phyloP scores from a whole-genome alignment of 495 filamentous ascomycete genomes.

The Aspergillus campestris region DNA sequence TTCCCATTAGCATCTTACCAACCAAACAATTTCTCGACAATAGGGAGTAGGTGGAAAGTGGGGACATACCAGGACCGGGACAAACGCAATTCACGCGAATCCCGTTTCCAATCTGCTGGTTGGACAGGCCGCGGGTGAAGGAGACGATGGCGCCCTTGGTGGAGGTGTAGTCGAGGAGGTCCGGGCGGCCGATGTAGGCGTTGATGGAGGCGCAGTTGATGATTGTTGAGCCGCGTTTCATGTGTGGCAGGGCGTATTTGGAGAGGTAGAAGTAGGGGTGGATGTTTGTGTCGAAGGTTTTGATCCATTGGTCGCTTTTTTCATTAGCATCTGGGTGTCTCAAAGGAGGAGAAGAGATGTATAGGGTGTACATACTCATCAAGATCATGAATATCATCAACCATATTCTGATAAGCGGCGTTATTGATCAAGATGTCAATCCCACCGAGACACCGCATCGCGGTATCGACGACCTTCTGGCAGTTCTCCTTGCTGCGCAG shows the following conservation, averaged over 20 bases:
- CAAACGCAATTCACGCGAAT: conserved; percentile 78
- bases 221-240: conserved; percentile 67
- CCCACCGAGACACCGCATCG: conserved; percentile 52
- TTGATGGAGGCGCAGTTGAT: conserved; percentile 82
- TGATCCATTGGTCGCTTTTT: conserved; percentile 62
- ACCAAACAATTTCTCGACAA: no score
- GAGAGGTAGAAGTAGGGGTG: conserved; percentile 67
- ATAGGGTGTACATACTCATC: conserved; percentile 51
- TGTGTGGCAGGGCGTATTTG: conserved; percentile 69
- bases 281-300: conserved; percentile 69
- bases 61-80: conserved; percentile 54
- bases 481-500: conserved; percentile 57
- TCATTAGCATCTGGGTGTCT: conserved; percentile 2
- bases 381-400: conserved; percentile 61
- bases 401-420: conserved; percentile 67
- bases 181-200: conserved; percentile 72
- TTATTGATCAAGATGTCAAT: conserved; percentile 81
- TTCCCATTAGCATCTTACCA: no score
- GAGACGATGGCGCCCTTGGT: conserved; percentile 78
- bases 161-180: conserved; percentile 79
- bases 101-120: conserved; percentile 61
- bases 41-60: neutral
- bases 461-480: conserved; percentile 57
- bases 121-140: conserved; percentile 71
- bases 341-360: neutral